phyloP scores from a whole-genome alignment of 495 filamentous ascomycete species.

The Hypoxylon fuscum region DNA sequence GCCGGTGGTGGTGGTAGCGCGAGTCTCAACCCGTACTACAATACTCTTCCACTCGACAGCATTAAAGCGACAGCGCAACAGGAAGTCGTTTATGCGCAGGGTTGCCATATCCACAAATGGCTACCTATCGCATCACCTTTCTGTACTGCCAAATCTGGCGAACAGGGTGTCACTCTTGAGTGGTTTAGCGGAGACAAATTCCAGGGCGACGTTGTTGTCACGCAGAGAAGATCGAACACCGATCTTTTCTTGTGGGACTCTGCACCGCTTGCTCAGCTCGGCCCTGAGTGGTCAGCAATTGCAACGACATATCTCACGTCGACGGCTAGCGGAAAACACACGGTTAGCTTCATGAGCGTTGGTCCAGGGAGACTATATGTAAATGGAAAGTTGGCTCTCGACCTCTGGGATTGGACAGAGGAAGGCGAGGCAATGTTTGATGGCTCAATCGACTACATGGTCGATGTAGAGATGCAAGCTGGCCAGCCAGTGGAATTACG shows the following conservation, averaged over 20 bases:
- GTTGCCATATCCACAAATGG: conserved; percentile 72
- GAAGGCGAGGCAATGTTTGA: conserved; percentile 71
- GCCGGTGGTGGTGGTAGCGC: conserved; percentile 86
- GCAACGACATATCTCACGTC: conserved; percentile 65
- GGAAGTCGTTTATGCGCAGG: conserved; percentile 61
- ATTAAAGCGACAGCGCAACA: conserved; percentile 56
- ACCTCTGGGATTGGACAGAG: conserved; percentile 76
- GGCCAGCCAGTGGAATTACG: conserved; percentile 58
- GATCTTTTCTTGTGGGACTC: conserved; percentile 77
- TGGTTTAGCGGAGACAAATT: conserved; percentile 72
- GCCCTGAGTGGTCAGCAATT: conserved; percentile 67
- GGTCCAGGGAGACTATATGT: conserved; percentile 77
- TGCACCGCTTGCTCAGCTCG: conserved; percentile 64
- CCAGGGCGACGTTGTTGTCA: conserved; percentile 60
- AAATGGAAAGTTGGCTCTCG: conserved; percentile 74
- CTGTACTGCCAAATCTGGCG: conserved; percentile 64
- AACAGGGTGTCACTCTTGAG: conserved; percentile 68
- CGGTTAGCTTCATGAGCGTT: conserved; percentile 78
- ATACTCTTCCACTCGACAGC: conserved; percentile 65
- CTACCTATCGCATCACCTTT: conserved; percentile 67
- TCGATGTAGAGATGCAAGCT: conserved; percentile 61
- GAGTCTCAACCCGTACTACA: conserved; percentile 81
- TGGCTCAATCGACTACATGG: conserved; percentile 64
- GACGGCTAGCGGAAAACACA: conserved; percentile 68
- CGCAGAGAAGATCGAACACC: conserved; percentile 65